A percentile compares a stretch with the other conserved stretches of the same genome.
These are phyloP conservation scores for Schrenkiella parvula DNA, from an alignment of 345 rosid species.

Conservation along the genomic window DNA sequence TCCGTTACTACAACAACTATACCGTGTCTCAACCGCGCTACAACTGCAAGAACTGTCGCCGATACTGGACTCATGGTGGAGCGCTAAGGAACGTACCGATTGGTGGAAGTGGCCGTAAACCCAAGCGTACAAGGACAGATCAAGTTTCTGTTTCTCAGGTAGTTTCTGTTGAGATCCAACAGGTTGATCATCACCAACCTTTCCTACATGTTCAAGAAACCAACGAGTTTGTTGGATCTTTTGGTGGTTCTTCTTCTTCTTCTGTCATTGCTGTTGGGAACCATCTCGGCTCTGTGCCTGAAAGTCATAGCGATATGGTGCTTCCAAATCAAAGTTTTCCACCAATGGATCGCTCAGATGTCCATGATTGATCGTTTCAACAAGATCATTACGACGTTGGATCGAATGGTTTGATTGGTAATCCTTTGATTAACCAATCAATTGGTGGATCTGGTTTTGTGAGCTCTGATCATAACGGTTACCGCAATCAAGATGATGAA, in stretches of 20 bases:
- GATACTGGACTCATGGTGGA: constrained; percentile 30
- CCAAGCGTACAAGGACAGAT: neutral
- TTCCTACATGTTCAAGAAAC: neutral
- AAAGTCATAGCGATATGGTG: neutral
- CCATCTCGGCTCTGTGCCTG: neutral
- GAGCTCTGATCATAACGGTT: neutral
- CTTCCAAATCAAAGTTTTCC: neutral
- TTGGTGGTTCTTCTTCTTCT: neutral
- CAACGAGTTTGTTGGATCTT: neutral
- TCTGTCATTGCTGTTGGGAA: neutral
- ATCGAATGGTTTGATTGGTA: constrained; percentile 6
- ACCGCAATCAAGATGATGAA: neutral
- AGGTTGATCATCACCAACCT: neutral
- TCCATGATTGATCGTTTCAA: neutral
- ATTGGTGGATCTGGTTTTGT: neutral
- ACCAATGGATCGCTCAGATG: neutral
- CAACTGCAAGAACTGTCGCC: constrained; percentile 21
- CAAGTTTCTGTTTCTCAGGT: neutral
- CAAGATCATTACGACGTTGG: neutral
- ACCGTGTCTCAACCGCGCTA: constrained; percentile 19
- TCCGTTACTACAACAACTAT: constrained; percentile 28
- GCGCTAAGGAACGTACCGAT: constrained; percentile 16
- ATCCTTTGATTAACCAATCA: neutral
- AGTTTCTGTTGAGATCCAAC: neutral
- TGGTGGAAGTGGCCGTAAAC: constrained; percentile 16